Evolutionary conservation across 108 stramenopile species (phyloP).

Genomic region (Cylindrotheca fusiformis): DNA sequence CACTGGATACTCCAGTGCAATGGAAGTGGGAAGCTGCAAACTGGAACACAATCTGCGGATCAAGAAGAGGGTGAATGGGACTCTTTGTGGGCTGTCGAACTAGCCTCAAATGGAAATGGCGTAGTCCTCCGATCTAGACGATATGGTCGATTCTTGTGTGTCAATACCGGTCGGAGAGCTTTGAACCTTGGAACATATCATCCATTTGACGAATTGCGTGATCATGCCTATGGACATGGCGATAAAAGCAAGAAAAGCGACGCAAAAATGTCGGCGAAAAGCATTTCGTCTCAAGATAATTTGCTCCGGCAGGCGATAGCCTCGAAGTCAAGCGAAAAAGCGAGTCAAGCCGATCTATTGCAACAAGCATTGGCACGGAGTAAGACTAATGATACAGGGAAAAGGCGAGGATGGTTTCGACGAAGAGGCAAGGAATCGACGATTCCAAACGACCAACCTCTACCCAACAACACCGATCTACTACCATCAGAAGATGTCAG

Average conservation of each 20-base stretch:
- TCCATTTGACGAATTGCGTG: not conserved
- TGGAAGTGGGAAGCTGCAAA: not conserved
- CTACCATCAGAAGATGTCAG: not conserved
- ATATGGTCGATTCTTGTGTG: not conserved
- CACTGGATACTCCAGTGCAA: constrained; percentile 1
- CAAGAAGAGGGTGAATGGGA: not conserved
- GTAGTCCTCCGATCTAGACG: not conserved
- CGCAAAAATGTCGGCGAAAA: too few relatives aligned
- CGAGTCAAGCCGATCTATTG: not conserved
- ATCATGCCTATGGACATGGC: not conserved
- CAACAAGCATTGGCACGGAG: not conserved
- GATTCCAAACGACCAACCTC: not conserved
- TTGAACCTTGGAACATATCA: not conserved
- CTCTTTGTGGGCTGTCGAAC: not conserved
- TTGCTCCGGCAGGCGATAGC: not conserved
- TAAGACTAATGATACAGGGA: not conserved
- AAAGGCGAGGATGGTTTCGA: not conserved
- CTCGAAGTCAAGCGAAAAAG: not conserved
- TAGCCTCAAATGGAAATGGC: not conserved
- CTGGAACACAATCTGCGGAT: not conserved
- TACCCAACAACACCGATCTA: not conserved
- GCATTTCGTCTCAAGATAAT: too few relatives aligned
- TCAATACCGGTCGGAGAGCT: not conserved
- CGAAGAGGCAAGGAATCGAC: not conserved
- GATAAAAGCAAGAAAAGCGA: not conserved